These are phyloP conservation scores for Sinapis alba DNA, from an alignment of 441 rosid species.

Conservation along the genomic window DNA sequence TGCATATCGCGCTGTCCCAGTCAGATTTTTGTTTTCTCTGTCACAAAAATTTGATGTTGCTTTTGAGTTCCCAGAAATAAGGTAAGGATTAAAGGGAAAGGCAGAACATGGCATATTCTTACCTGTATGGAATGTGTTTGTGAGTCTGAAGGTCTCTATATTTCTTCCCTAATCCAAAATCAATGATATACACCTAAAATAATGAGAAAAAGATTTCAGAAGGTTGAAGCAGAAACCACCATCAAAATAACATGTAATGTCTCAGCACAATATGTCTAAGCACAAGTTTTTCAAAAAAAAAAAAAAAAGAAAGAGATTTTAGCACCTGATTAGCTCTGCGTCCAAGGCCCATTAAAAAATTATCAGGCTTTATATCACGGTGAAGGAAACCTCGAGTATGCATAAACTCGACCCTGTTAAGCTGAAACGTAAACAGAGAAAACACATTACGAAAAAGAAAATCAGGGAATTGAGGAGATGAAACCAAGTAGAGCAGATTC, in stretches of 20 bases:
- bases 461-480: background rate
- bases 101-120: constrained; percentile 3
- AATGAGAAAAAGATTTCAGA: background rate
- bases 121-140: constrained; percentile 95
- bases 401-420: constrained; percentile 93
- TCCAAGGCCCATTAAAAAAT: constrained; percentile 93
- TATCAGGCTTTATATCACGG: constrained; percentile 98
- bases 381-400: constrained; percentile 96
- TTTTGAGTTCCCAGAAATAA: background rate
- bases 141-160: constrained; percentile 96
- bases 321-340: constrained; percentile 93
- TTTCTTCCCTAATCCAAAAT: constrained; percentile 91
- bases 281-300: background rate
- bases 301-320: too few species aligned
- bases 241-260: background rate
- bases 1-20: constrained; percentile 90
- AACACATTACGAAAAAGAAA: background rate
- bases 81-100: background rate
- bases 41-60: background rate
- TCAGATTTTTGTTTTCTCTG: constrained; percentile 83
- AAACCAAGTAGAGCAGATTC: constrained; percentile 8
- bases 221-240: background rate
- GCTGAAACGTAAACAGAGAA: constrained; percentile 48
- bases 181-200: constrained; percentile 79
- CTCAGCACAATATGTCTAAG: background rate